phyloP scores from a whole-genome alignment of 1,284 basidiomycete genomes.

The Tilletiaria anomala region DNA sequence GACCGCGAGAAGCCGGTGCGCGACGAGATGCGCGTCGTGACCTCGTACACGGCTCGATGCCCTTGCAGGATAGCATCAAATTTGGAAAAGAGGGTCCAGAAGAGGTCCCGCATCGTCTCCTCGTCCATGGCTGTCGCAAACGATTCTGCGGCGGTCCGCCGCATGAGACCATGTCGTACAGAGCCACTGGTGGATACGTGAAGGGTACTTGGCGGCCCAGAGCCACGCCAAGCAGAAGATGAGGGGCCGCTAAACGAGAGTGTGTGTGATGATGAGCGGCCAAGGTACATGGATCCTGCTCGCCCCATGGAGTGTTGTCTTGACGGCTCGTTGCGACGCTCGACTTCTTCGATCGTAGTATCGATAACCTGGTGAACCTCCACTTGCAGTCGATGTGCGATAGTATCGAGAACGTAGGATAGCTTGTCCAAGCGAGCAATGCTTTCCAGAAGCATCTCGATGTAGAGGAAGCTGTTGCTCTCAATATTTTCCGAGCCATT shows the following conservation, averaged over 20 bases:
- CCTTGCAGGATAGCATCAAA: conserved; percentile 89
- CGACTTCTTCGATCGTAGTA: conserved; percentile 73
- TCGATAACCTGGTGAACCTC: conserved; percentile 82
- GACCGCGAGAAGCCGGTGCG: conserved; percentile 14
- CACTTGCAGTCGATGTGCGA: conserved; percentile 65
- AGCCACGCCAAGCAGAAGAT: no score
- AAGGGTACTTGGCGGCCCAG: no score
- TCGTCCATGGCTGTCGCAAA: conserved; percentile 25
- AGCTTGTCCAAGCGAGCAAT: conserved; percentile 79
- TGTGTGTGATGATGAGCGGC: conserved; percentile 4
- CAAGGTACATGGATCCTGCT: conserved; percentile 16
- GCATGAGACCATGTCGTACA: conserved; percentile 10
- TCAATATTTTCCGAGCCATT: no score
- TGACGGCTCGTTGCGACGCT: conserved; percentile 42
- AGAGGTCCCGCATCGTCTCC: conserved; percentile 56
- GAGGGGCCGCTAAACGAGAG: conserved; percentile 5
- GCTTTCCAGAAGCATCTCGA: conserved; percentile 84
- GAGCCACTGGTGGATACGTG: no score
- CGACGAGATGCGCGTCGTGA: conserved; percentile 40
- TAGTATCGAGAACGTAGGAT: conserved; percentile 65
- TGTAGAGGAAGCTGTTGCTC: conserved; percentile 79
- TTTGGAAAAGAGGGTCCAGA: conserved; percentile 97
- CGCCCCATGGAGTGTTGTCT: conserved; percentile 1
- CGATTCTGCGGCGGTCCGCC: conserved; percentile 19
- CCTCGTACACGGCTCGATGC: conserved; percentile 77